Conservation (phyloP, 2,329 filamentous ascomycete species). For the Dactylellina cionopaga region DNA sequence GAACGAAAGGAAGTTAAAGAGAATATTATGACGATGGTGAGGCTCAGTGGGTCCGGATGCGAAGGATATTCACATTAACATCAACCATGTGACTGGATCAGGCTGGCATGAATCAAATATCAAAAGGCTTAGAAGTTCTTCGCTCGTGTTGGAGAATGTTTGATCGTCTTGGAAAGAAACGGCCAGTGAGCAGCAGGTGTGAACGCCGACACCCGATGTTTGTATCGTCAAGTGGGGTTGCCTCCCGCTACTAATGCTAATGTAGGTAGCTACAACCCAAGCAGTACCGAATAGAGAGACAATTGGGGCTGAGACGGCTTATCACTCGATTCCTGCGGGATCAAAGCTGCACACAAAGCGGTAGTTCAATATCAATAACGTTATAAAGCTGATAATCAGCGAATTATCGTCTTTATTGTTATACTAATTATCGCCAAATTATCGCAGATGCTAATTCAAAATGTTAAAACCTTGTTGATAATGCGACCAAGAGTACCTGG, state of each 20-base stretch:
- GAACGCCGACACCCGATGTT: not conserved
- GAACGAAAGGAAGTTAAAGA: slow-evolving; percentile 5
- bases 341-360: too few species aligned
- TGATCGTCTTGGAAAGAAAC: too few species aligned
- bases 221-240: slow-evolving; percentile 19
- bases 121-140: not conserved
- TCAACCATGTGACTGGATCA: slow-evolving; percentile 35
- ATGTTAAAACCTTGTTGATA: too few species aligned
- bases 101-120: not conserved
- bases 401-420: too few species aligned
- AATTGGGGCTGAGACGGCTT: slow-evolving; percentile 25
- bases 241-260: not conserved
- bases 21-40: slow-evolving; percentile 20
- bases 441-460: too few species aligned
- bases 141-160: slow-evolving; percentile 16
- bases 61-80: slow-evolving; percentile 3
- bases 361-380: too few species aligned
- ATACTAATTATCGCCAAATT: too few species aligned
- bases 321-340: slow-evolving; percentile 21
- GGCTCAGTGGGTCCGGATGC: slow-evolving; percentile 4
- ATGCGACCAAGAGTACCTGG: too few species aligned
- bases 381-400: too few species aligned
- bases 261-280: not conserved
- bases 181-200: not conserved
- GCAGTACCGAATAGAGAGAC: too few species aligned